phyloP scores from a whole-genome alignment of 1,284 basidiomycete species.

The Rhodotorula sp. region DNA sequence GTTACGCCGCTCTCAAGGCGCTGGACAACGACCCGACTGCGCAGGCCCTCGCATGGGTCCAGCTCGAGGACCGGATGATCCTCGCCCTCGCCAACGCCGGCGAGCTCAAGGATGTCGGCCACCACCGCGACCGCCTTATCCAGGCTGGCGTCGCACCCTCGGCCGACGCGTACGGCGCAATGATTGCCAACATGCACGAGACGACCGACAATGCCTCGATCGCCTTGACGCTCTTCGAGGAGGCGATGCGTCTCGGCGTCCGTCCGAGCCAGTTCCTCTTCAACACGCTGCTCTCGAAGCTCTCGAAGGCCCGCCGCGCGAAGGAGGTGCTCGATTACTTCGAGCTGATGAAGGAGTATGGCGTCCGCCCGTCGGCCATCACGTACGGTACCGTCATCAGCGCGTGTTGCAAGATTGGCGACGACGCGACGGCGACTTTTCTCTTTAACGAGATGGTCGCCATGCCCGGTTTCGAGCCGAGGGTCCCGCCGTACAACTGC shows the following conservation, averaged over 20 bases:
- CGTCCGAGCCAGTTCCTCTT: conserved; percentile 79
- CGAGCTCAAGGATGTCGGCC: conserved; percentile 71
- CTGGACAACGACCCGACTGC: conserved; percentile 43
- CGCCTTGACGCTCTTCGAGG: conserved; percentile 76
- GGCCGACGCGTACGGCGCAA: conserved; percentile 84
- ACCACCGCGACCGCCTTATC: conserved; percentile 75
- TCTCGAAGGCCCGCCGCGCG: conserved; percentile 87
- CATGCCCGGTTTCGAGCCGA: conserved; percentile 72
- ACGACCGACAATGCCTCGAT: conserved; percentile 90
- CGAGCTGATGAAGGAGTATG: conserved; percentile 63
- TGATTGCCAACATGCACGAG: conserved; percentile 81
- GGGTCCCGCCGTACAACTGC: conserved; percentile 92
- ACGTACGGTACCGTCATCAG: conserved; percentile 92
- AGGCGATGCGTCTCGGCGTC: conserved; percentile 69
- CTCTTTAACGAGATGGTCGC: conserved; percentile 72
- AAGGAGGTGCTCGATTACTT: conserved; percentile 83
- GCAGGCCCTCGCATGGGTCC: conserved; percentile 63
- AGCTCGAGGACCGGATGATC: conserved; percentile 83
- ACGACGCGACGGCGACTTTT: conserved; percentile 73
- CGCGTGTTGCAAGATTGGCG: conserved; percentile 81
- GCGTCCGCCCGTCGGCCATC: conserved; percentile 72
- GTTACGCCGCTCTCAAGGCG: conserved; percentile 60
- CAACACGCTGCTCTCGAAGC: conserved; percentile 93
- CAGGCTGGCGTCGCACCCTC: conserved; percentile 73
- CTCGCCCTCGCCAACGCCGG: conserved; percentile 77